These are phyloP conservation scores for Nicotiana noctiflora DNA, from an alignment of 257 asterid species.

Conservation along the genomic window DNA sequence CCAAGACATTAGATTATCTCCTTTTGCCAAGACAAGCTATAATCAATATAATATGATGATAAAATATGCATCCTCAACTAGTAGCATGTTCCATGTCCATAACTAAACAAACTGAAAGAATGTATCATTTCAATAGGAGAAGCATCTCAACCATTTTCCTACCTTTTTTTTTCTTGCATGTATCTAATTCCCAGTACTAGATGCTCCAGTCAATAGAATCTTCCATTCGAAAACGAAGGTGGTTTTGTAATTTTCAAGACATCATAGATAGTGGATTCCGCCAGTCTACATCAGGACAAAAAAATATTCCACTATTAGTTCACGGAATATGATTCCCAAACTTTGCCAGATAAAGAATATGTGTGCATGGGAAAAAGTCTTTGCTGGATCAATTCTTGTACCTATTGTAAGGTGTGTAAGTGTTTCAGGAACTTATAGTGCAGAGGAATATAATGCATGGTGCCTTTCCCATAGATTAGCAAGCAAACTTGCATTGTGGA, in stretches of 20 bases:
- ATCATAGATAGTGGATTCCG: conserved; percentile 72
- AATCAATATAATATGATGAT: background rate
- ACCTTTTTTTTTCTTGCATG: conserved; percentile 15
- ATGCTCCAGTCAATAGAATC: conserved; percentile 71
- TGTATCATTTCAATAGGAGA: conserved; percentile 26
- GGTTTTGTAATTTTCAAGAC: conserved; percentile 36
- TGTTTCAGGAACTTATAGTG: conserved; percentile 36
- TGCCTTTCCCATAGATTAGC: conserved; percentile 39
- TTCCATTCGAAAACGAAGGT: conserved; percentile 30
- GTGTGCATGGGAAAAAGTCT: conserved; percentile 34
- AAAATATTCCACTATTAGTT: conserved; percentile 39
- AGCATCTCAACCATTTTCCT: conserved; percentile 31
- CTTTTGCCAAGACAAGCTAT: background rate
- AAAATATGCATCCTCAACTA: conserved; percentile 16
- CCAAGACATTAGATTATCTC: background rate
- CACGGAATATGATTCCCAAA: conserved; percentile 75
- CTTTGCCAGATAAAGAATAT: conserved; percentile 43
- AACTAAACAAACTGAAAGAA: conserved; percentile 6
- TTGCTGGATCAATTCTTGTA: conserved; percentile 67
- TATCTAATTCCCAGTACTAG: conserved; percentile 33
- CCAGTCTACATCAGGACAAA: conserved; percentile 34
- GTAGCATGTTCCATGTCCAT: background rate
- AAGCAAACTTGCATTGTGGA: conserved; percentile 33
- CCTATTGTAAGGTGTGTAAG: conserved; percentile 53
- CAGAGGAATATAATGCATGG: conserved; percentile 36